A percentile compares a stretch with the other conserved stretches of the same genome.
Conservation (phyloP, 1,284 basidiomycete species). For the Mycosarcoma maydis region DNA sequence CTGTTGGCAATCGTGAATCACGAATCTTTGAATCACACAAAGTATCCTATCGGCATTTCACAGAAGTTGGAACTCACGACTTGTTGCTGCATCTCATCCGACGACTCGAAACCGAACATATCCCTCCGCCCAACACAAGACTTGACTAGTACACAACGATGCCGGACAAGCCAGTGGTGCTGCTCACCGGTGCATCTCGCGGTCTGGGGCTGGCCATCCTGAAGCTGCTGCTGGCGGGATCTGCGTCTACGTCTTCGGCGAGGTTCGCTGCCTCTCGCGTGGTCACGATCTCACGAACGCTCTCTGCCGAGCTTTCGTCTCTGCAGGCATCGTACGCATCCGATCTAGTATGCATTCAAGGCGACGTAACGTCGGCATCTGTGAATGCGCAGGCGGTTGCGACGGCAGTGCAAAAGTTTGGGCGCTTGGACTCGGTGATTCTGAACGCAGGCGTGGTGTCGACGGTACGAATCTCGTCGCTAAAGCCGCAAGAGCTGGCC, state of each 20-base stretch:
- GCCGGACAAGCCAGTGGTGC: slow-evolving; percentile 49
- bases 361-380: slow-evolving; percentile 74
- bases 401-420: slow-evolving; percentile 73
- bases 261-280: slow-evolving; percentile 71
- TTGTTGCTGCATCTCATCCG: no score
- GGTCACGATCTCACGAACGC: slow-evolving; percentile 78
- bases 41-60: no score
- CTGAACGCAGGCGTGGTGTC: slow-evolving; percentile 79
- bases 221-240: slow-evolving; percentile 71
- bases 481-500: slow-evolving; percentile 71
- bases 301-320: slow-evolving; percentile 73
- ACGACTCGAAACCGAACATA: no score
- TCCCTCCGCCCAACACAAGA: no score
- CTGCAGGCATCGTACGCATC: slow-evolving; percentile 69
- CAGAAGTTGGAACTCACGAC: no score
- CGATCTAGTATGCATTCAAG: slow-evolving; percentile 70
- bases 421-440: slow-evolving; percentile 77
- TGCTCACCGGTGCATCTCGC: slow-evolving; percentile 65
- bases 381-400: slow-evolving; percentile 73
- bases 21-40: no score
- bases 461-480: slow-evolving; percentile 54
- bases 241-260: slow-evolving; percentile 1
- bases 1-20: no score
- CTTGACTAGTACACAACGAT: slow-evolving; percentile 1
- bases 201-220: slow-evolving; percentile 84